Percentiles rank a stretch among this genome's conserved stretches.
Evolutionary conservation across 768 basidiomycete genomes (phyloP).

Genomic region (Lactarius akahatsu): DNA sequence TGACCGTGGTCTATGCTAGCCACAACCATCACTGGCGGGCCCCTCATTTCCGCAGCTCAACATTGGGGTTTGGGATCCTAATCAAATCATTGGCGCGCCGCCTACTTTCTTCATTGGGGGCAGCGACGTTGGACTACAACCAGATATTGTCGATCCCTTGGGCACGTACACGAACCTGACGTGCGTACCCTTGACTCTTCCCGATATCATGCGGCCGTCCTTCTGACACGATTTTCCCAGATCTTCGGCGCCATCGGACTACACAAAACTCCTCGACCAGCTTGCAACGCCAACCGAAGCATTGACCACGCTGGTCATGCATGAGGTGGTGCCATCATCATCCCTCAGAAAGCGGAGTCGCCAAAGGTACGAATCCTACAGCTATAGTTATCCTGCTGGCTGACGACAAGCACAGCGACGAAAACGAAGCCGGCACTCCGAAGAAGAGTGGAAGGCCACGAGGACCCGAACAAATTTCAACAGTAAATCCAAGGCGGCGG

Average conservation of each 20-base stretch:
- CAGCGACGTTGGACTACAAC: no score
- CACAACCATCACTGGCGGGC: no score
- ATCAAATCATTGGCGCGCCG: no score
- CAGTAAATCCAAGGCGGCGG: no score
- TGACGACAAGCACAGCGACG: not conserved
- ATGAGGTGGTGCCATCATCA: not conserved
- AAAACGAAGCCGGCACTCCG: not conserved
- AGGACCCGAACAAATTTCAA: no score
- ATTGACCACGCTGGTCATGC: not conserved
- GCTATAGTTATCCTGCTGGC: not conserved
- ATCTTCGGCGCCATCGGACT: not conserved
- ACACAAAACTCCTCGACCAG: not conserved
- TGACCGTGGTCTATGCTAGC: no score
- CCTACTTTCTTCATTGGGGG: no score
- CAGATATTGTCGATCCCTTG: not conserved
- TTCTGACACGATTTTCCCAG: not conserved
- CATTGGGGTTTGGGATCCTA: no score
- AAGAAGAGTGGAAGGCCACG: not conserved
- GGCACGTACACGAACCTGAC: not conserved
- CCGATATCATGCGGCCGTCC: no score
- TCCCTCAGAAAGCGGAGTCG: not conserved
- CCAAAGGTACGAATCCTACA: not conserved
- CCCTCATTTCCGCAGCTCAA: no score
- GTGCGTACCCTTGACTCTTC: not conserved
- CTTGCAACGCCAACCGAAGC: not conserved